Evolutionary conservation across 352 stramenopile species (phyloP).

Genomic region (Phytophthora tentaculata): DNA sequence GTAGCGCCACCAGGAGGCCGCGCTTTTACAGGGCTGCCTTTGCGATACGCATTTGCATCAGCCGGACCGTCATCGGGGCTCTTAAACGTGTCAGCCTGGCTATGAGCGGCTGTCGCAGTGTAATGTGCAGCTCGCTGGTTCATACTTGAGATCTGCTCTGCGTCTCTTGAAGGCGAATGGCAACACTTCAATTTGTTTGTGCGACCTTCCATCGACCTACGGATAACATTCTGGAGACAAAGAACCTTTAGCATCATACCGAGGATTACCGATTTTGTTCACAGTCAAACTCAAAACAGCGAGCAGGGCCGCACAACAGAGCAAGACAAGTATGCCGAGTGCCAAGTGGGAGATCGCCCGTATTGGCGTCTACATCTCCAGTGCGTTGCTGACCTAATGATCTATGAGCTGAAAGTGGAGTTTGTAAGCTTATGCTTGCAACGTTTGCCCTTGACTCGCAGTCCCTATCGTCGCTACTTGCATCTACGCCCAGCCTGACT

Average conservation of each 20-base stretch:
- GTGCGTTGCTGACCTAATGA: constrained; percentile 34
- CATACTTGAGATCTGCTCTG: neutral
- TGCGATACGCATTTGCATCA: constrained; percentile 30
- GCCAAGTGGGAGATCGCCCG: constrained; percentile 69
- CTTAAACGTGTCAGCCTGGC: constrained; percentile 5
- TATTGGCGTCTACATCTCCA: constrained; percentile 75
- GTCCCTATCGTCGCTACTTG: constrained; percentile 79
- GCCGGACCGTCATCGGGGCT: neutral
- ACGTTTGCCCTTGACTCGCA: constrained; percentile 21
- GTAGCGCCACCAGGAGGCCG: constrained; percentile 16
- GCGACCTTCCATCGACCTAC: neutral
- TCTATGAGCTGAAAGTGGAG: neutral
- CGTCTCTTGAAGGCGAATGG: constrained; percentile 33
- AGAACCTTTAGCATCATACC: constrained; percentile 23
- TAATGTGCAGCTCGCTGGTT: constrained; percentile 16
- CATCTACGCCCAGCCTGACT: constrained; percentile 88
- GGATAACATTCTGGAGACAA: constrained; percentile 16
- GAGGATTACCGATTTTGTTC: constrained; percentile 16
- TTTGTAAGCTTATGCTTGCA: neutral
- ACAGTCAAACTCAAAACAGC: neutral
- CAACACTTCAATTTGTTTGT: constrained; percentile 5
- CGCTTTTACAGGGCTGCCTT: constrained; percentile 26
- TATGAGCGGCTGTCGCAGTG: neutral
- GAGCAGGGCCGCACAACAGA: constrained; percentile 20
- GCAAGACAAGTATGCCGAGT: constrained; percentile 53